Base-by-base conservation (phyloP, 768 basidiomycete species). In the Pisolithus sp. region DNA sequence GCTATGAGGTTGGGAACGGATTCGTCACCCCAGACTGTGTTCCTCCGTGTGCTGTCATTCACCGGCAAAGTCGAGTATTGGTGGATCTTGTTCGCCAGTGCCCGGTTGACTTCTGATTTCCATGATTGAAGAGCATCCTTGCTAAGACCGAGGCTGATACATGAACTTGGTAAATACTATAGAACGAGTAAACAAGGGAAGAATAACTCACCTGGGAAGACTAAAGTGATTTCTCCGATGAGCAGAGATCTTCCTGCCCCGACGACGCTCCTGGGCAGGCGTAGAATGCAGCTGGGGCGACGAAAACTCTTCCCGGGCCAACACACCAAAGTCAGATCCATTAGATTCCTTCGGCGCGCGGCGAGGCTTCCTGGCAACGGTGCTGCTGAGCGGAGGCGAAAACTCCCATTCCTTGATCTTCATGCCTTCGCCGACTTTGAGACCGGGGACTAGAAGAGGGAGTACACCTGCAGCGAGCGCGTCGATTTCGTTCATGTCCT, bases 401-500 rank as follows among this genome's bases (percentile, higher is more conserved):
- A 61, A 57, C n/a, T 73, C 67, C 42, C 67, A 73, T 26, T 75
- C 71, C 50, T 71, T 76, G 62, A 83, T 76, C 64, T 69, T 77
- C 70, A 85, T 75, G 43, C 79, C 74, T 9, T 71, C 61, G 31
- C 83, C 79, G 48, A 85, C 69, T 47, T 71, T 82, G 31, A 86
- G 69, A 4, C 83, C 85, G 9, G 84, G 84, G 43, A 86, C 76
- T 30, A 86, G 77, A 26, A 85, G 67, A 12, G 85, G 85, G 3
- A 87, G 72, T 20, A 87, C 73, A 26, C 81, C 81, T 15, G 85
- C 85, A 7, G 83, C 83, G 48, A 88, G 73, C 15, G 79, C 81
- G 53, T 87, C 85, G 50, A 87, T 85, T 68, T 85, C 83, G 54
- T 79, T 80, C 56, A 82, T 70, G 53, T 71, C 62, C 28, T 64